Evolutionary conservation across 495 filamentous ascomycete species (phyloP).

Genomic region (Trichoderma asperelloides): DNA sequence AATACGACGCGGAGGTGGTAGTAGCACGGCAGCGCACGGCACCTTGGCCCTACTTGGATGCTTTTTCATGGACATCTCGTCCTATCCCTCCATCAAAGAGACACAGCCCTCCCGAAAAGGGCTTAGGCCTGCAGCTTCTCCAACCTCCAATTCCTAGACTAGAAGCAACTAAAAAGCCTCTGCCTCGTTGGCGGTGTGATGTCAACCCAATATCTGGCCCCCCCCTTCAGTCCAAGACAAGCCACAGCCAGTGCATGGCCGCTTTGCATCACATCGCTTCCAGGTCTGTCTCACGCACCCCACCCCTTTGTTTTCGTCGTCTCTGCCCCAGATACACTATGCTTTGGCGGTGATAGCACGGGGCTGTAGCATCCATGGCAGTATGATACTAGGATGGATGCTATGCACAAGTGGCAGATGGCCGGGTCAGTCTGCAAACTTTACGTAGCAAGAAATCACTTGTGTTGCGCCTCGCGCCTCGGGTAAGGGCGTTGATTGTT

Average conservation of each 20-base stretch:
- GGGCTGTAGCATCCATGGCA: neutral
- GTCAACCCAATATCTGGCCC: neutral
- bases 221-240: neutral
- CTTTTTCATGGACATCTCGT: neutral
- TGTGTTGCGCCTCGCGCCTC: neutral
- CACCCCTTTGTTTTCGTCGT: neutral
- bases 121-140: neutral
- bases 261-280: slow-evolving; percentile 1
- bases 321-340: neutral
- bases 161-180: neutral
- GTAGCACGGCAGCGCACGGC: no score
- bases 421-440: neutral
- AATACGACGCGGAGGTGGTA: no score
- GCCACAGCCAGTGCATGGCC: neutral
- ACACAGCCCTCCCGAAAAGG: neutral
- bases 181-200: slow-evolving; percentile 3
- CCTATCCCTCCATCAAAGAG: neutral
- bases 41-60: no score
- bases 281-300: neutral
- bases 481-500: neutral
- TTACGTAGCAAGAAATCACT: neutral
- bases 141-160: neutral
- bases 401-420: neutral
- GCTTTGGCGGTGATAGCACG: neutral
- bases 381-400: neutral